Evolutionary conservation across 106 monocot genomes (phyloP), one percentile per base, ranked within the genome.

Genomic region (Agapanthus africanus): DNA sequence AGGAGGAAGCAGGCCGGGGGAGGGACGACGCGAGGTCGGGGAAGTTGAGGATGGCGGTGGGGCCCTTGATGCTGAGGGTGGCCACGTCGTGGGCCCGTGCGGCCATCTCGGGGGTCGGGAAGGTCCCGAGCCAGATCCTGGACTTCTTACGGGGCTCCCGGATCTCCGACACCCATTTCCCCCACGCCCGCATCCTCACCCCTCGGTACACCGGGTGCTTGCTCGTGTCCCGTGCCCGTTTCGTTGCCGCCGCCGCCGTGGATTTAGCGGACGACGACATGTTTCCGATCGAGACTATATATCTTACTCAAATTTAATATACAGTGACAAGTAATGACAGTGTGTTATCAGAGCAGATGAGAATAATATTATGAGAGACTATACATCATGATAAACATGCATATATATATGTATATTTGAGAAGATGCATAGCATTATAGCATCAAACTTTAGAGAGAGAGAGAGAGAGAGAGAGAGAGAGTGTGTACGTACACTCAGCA

Each of bases 161-260:
- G 75, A 83, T 83, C 63, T 83, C 83, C 8, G 83, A 83, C 37
- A 83, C 83, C 83, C 83, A 83, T 47, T 83, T 83, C 18, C 83
- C 83, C 83, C 83, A 83, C 23, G 37, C 67, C 63, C 83, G 71
- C 83, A 79, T 83, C 18, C 83, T 37, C 1, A 83, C 83, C 2
- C 83, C 83, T 1, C 79, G 71, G 76, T 73, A 79, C 0, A 49
- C 30, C 39, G 79, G 83, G 56, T 76, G 76, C 69, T 41, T 64
- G 37, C 78, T 72, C 23, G 39, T 13, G 36, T 71, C 78, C 6
- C 66, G 57, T 27, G 2, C 63, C 14, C 77, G 63, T 15, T 61
- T 61, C n/a, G 68, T 10, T 10, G 64, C 10, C 14, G 44, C 10
- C 13, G 57, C 9, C 22, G 30, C 31, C 0, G 62, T 34, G 7